Evolutionary conservation across 441 rosid species (phyloP).

Genomic region (Populus hybrid): DNA sequence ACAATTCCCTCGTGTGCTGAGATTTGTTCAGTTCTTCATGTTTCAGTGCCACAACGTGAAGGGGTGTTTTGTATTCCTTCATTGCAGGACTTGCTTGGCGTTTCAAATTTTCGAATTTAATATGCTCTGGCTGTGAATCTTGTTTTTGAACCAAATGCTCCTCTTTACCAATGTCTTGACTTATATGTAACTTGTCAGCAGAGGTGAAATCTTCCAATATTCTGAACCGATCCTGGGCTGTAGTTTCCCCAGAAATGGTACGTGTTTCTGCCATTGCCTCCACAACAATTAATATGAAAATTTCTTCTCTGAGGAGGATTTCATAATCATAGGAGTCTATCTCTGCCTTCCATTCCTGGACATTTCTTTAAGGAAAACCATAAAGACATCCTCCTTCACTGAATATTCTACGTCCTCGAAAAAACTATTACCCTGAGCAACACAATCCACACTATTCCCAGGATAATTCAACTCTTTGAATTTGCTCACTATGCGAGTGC

Average conservation of each 20-base stretch:
- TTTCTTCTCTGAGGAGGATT: slow-evolving; percentile 27
- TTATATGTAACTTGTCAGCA: slow-evolving; percentile 8
- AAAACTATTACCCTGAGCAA: background rate
- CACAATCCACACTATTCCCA: background rate
- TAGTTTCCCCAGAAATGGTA: slow-evolving; percentile 2
- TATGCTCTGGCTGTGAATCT: slow-evolving; percentile 4
- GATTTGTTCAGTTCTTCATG: slow-evolving; percentile 12
- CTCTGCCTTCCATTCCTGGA: slow-evolving; percentile 22
- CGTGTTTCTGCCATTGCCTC: slow-evolving; percentile 24
- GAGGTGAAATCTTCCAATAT: slow-evolving; percentile 11
- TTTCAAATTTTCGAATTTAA: slow-evolving; percentile 14
- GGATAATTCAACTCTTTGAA: slow-evolving; percentile 11
- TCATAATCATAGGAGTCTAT: slow-evolving; percentile 20
- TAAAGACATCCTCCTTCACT: slow-evolving; percentile 31
- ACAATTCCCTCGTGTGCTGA: slow-evolving; percentile 5
- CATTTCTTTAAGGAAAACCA: slow-evolving; percentile 29
- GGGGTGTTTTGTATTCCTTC: slow-evolving; percentile 2
- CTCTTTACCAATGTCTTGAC: slow-evolving; percentile 3
- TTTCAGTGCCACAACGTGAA: slow-evolving; percentile 4
- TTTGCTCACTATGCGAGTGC: background rate
- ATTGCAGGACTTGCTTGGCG: slow-evolving; percentile 13
- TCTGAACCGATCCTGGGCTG: slow-evolving; percentile 1
- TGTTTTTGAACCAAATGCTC: slow-evolving; percentile 12
- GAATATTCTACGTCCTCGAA: slow-evolving; percentile 23
- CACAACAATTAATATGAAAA: slow-evolving; percentile 13